Evolutionary conservation across 257 asterid genomes (phyloP).

Genomic region (Plantago major): DNA sequence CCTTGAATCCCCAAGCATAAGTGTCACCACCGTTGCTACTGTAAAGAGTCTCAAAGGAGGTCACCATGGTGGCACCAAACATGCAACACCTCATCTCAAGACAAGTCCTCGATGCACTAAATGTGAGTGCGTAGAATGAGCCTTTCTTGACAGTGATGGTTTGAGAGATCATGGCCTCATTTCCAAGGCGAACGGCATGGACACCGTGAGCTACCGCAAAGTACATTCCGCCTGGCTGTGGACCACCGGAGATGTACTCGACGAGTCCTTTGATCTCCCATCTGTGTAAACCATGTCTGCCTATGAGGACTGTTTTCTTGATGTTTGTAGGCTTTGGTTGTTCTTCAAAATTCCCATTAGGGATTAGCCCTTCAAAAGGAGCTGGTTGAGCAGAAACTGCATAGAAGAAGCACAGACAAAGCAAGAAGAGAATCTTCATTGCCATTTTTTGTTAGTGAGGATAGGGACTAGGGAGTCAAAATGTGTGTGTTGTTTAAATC

Average conservation of each 20-base stretch:
- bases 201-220: conserved; percentile 75
- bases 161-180: conserved; percentile 81
- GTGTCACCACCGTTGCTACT: conserved; percentile 76
- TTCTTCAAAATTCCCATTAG: conserved; percentile 87
- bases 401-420: too few relatives aligned
- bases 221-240: conserved; percentile 95
- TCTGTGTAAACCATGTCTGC: conserved; percentile 57
- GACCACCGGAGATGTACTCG: conserved; percentile 87
- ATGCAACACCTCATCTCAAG: conserved; percentile 75
- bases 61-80: conserved; percentile 79
- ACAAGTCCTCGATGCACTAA: conserved; percentile 84
- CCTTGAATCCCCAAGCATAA: conserved; percentile 78
- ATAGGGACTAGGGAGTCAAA: conserved; percentile 4
- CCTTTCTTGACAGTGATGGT: conserved; percentile 59
- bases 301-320: conserved; percentile 51
- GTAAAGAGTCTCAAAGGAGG: conserved; percentile 76
- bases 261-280: conserved; percentile 81
- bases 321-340: conserved; percentile 45
- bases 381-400: conserved; percentile 42
- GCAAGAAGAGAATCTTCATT: conserved; percentile 25
- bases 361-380: conserved; percentile 70
- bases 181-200: conserved; percentile 90
- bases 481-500: too few relatives aligned
- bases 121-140: conserved; percentile 77
- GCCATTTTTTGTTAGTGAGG: conserved; percentile 30